Base-by-base conservation (phyloP, 495 filamentous ascomycete genomes). In the Penicillium nucicola region DNA sequence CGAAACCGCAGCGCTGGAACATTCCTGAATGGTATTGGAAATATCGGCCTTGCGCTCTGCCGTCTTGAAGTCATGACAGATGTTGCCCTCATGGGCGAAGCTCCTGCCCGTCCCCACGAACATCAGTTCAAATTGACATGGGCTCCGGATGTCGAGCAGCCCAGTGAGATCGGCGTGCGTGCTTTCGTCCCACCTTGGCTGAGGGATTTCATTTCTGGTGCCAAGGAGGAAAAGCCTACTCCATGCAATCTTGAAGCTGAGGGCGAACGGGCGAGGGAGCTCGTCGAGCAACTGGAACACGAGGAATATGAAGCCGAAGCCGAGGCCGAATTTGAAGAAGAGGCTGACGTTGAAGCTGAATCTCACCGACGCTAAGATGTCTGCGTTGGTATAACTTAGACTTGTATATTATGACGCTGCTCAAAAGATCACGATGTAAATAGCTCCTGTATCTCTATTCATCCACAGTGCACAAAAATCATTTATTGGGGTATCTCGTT, bases 51-150 rank as follows among this genome's bases (percentile, higher is more conserved):
- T 41, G 91, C 84, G n/a, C 61, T 96, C 40, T 96, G 92, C 59
- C 80, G 92, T 50, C 62, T 98, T 63, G 92, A 95, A 74, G 80
- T 82, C 66, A 96, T 96, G 91, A 92, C 88, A 1, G 84, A 86
- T 65, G 65, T 90, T 20, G 65, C 64, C 25, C 61, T 90, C 38
- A 85, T 82, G 3, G 84, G 80, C 2, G 87, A 87, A 62, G 75
- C 71, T 2, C 77, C 72, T 25, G 69, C 70, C 31, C 84, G 72
- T 64, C 76, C 48, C 37, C 74, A 77, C 3, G 77, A 67, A 4
- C 70, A 74, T 32, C 75, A 83, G 44, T 86, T 86, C 54, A 72
- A 77, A 54, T 64, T 85, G 0, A 72, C 70, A 2, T 81, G 74
- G 67, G 56, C 57, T 10, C 58, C 45, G 4, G 66, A 73, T 41